phyloP scores from a whole-genome alignment of 2,329 filamentous ascomycete species.

The Anthostomella pinea region DNA sequence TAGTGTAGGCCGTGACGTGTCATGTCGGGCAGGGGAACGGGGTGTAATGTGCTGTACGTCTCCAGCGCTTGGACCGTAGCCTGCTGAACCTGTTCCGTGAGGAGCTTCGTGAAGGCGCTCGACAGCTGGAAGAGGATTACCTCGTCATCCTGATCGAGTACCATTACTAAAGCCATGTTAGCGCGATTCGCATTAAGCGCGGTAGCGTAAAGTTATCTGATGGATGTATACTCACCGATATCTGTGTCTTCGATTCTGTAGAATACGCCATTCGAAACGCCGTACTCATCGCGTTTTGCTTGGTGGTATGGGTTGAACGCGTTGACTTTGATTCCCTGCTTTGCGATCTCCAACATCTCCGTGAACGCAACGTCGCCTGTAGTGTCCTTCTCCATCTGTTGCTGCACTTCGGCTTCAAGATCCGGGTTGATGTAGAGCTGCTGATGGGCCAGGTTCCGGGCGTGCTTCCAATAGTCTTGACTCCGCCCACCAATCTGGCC shows the following conservation, averaged over 20 bases:
- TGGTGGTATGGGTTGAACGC: slow-evolving; percentile 1
- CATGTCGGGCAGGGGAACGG: slow-evolving; percentile 10
- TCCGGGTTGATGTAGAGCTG: neutral
- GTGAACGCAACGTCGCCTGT: neutral
- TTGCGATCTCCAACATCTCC: neutral
- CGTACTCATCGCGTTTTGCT: slow-evolving; percentile 1
- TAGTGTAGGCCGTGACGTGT: slow-evolving; percentile 7
- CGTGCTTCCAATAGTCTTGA: slow-evolving; percentile 2
- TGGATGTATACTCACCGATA: no score
- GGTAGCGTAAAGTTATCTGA: no score
- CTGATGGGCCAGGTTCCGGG: slow-evolving; percentile 2
- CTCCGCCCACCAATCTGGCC: slow-evolving; percentile 2
- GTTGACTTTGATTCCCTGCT: neutral
- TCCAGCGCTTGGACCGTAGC: neutral
- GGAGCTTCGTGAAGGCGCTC: slow-evolving; percentile 1
- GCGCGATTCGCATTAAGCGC: no score
- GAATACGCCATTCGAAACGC: neutral
- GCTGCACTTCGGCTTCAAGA: neutral
- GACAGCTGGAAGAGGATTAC: slow-evolving; percentile 1
- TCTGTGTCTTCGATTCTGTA: neutral
- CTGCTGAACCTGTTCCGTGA: neutral
- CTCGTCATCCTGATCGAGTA: slow-evolving; percentile 1
- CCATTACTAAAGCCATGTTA: no score
- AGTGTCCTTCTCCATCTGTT: neutral
- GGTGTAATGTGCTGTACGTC: slow-evolving; percentile 6